Base-by-base conservation (phyloP, 2,329 filamentous ascomycete species). In the Mollisiaceae sp. region DNA sequence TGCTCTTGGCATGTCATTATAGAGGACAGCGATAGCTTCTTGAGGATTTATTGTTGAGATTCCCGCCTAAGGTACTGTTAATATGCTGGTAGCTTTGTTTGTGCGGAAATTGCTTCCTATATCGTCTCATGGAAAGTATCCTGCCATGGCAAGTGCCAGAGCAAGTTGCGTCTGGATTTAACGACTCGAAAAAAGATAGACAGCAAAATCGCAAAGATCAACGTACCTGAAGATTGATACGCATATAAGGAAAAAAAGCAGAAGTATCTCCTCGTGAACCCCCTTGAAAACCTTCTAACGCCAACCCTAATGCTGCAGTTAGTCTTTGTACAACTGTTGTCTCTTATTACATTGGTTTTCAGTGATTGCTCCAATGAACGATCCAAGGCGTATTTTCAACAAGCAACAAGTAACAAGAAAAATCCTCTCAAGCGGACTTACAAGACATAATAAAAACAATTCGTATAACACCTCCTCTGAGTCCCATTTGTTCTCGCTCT, bases 371-470 rank as follows among this genome's bases (percentile, higher is more conserved):
- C 8, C 45, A 24, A 8, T 14, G 22, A 50, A 27, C 20, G 8
- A 24, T 24, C 22, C 8, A n/a, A 9, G n/a, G n/a, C 27, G 4
- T 1, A 9, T 35, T n/a, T 35, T 35, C 50, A n/a, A n/a, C n/a
- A n/a, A n/a, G n/a, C 32, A 32, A 12, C 22, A 11, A 27, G 22
- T 27, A 54, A 12, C 50, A 15, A 50, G n/a, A 50, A 50, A 50
- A 24, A 2, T 12, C 4, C 11, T 32, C 27, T 54, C 11, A 2
- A n/a, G 24, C 5, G 41, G 20, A 67, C 55, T 69, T 67, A 69
- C 69, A 81, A 73, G 43, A 76, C 79, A 71, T 79, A 76, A 82
- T 77, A 1, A 78, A 78, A 60, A 79, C 79, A 63, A 77, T 75
- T 18, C 78, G 67, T 20, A 74, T 32, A 50, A 73, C 70, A 62